These are phyloP conservation scores for Microdochium bolleyi DNA, from an alignment of 2,329 filamentous ascomycete genomes.

Conservation along the genomic window DNA sequence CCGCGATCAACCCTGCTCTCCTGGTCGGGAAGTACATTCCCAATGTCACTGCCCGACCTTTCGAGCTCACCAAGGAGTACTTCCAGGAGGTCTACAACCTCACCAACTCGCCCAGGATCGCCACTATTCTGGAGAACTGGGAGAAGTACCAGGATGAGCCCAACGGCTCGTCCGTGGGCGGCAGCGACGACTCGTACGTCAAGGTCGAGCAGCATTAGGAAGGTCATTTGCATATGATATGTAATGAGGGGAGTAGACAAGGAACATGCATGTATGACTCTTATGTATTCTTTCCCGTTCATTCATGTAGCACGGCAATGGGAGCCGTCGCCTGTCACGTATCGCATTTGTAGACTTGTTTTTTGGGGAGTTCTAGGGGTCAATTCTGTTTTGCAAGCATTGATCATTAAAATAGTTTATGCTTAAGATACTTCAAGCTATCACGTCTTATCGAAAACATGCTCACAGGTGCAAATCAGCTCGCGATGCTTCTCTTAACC, in stretches of 20 bases:
- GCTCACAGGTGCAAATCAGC: too few species aligned
- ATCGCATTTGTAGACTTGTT: neutral
- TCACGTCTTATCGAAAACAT: too few species aligned
- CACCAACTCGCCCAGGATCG: constrained; percentile 76
- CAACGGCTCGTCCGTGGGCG: constrained; percentile 21
- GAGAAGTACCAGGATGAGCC: constrained; percentile 58
- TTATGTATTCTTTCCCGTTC: too few species aligned
- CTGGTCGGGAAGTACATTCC: constrained; percentile 98
- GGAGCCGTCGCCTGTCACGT: neutral
- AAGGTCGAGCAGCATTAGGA: constrained; percentile 12
- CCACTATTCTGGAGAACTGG: constrained; percentile 79
- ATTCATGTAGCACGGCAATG: too few species aligned
- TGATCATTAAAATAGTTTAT: neutral
- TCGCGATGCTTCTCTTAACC: neutral
- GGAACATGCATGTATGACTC: constrained; percentile 1
- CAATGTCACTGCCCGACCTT: constrained; percentile 94
- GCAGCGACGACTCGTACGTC: constrained; percentile 27
- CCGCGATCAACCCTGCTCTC: constrained; percentile 94
- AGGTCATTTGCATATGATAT: neutral
- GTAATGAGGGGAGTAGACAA: neutral
- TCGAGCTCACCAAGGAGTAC: constrained; percentile 95
- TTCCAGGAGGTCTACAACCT: constrained; percentile 97
- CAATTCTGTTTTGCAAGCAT: neutral
- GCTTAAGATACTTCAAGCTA: neutral
- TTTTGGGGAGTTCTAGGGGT: neutral